Base-by-base conservation (phyloP, 2,329 filamentous ascomycete species). In the Aspergillus piperis region DNA sequence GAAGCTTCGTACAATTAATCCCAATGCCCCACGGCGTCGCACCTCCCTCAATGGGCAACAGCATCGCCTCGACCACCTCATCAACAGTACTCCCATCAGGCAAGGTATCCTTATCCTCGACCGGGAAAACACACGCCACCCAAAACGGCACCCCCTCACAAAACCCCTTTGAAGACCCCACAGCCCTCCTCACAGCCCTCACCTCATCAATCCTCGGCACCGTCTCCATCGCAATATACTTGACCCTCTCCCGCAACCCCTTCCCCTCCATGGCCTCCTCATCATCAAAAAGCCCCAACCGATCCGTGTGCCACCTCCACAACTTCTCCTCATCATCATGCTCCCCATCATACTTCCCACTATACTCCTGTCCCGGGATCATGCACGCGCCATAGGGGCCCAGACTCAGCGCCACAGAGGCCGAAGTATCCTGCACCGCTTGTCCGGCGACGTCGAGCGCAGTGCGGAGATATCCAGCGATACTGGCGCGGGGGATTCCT, bases 301-400 rank as follows among this genome's bases (percentile, higher is more conserved):
- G 78, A 47, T 83, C 77, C 11, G 74, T 58, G 73, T 90, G 88
- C 86, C 87, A 90, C 8, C 70, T 67, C 10, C 75, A 74, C 50
- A 90, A 74, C 5, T 77, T 71, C 3, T 78, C 75, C 38, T 77
- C 71, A 1, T 73, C 75, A 48, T 77, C 66, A 64, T 85, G 83
- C 11, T 71, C 75, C 0, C 69, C 73, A 61, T 87, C 85, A 66
- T 90, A 90, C 2, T 71, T 68, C 1, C 86, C 88, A 41, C 79
- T 84, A 69, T 90, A 90, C 70, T 90, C 88, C 63, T 87, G 83
- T 27, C 84, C 82, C 1, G 88, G 88, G 17, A 83, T 73, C 85
- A 89, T 88, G 62, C 82, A 85, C 2, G 88, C 87, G 15, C 88
- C 88, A 61, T 90, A 90, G 0, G 88, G 85, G 0, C 88, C 88